Evolutionary conservation across 345 rosid species (phyloP), one percentile per base, ranked within the genome.

Genomic region (Gossypium raimondii): DNA sequence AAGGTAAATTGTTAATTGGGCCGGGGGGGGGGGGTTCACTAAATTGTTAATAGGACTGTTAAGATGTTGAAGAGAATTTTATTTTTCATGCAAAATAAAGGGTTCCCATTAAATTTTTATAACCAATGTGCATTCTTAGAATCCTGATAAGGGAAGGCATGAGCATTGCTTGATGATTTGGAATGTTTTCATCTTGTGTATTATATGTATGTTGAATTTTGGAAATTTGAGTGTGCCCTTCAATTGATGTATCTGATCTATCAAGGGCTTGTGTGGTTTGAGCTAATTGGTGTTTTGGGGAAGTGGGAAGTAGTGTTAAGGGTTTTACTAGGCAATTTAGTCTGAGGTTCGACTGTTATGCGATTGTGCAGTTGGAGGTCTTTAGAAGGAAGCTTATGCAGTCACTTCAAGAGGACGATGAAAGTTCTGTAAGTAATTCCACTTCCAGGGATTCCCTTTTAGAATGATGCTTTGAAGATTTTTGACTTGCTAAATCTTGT

Each of bases 341-440:
- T 65, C 51, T 55, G 55, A 66, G 4, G 5, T 48, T 65, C 34
- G 9, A 53, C 20, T 5, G 60, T 55, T 57, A n/a, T 57, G 34
- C n/a, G 58, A 52, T 17, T 55, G 29, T 82, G 82, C 83, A 94
- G 98, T 86, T 94, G 86, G 98, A 94, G 77, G 87, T 89, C 50
- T 94, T 94, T 67, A 89, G 92, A 79, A 94, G 82, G 93, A 94
- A 97, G 1, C 94, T 94, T 38, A 85, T 94, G 98, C 90, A 74
- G 81, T 94, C 98, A 60, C 97, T 94, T 70, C 89, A 79, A 79
- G 98, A 92, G 78, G 98, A 90, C 62, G 98, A 87, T 24, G 97
- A 92, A 44, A 70, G 82, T 82, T 80, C 87, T 60, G 93, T 87
- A 80, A 76, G 86, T 82, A 69, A 22, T 72, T 22, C 48, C 51